These are phyloP conservation scores for Kernera saxatilis DNA, from an alignment of 345 rosid genomes.

Conservation along the genomic window DNA sequence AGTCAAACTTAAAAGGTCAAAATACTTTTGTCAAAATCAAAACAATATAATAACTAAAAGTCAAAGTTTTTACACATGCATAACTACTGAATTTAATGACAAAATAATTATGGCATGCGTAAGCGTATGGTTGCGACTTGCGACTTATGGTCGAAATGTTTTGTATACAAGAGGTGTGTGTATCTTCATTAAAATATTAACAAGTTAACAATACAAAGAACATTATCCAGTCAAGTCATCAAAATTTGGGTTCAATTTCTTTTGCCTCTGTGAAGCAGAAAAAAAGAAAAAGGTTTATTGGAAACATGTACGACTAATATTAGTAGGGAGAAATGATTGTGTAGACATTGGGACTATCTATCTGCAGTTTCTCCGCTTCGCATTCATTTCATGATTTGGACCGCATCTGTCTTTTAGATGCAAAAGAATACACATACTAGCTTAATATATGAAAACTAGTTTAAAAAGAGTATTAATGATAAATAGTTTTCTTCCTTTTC, in stretches of 20 bases:
- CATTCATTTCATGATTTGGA: not conserved
- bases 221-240: not conserved
- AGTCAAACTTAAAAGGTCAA: not conserved
- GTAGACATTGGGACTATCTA: not conserved
- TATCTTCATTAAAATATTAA: not conserved
- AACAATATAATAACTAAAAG: not conserved
- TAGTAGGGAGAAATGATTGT: conserved; percentile 5
- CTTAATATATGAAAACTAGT: no score
- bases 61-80: conserved; percentile 19
- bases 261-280: not conserved
- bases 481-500: no score
- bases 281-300: not conserved
- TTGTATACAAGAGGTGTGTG: not conserved
- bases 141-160: conserved; percentile 1
- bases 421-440: not conserved
- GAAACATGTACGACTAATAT: not conserved
- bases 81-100: not conserved
- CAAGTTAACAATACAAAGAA: not conserved
- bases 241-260: not conserved
- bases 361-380: not conserved
- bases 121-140: not conserved
- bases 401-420: not conserved
- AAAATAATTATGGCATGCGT: conserved; percentile 1
- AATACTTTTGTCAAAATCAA: not conserved
- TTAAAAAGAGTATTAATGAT: no score